These are phyloP conservation scores for Fraxinus quadrangulata DNA, from an alignment of 257 asterid species.

Conservation along the genomic window DNA sequence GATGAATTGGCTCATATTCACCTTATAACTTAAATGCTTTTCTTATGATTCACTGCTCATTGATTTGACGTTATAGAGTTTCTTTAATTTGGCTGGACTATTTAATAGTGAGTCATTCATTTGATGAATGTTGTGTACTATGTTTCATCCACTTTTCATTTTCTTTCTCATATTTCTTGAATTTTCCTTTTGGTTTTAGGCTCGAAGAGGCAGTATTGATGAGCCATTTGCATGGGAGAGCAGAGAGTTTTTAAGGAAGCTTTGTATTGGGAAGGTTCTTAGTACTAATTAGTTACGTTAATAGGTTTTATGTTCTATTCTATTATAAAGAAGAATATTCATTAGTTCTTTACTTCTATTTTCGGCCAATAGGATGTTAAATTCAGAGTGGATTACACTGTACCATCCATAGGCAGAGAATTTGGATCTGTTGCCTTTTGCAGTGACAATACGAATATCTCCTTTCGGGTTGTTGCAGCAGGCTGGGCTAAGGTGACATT, in stretches of 20 bases:
- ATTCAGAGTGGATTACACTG: slow-evolving; percentile 87
- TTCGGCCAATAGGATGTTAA: slow-evolving; percentile 66
- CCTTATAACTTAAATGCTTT: background rate
- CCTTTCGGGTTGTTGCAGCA: slow-evolving; percentile 72
- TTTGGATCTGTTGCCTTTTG: slow-evolving; percentile 81
- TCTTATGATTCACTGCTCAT: background rate
- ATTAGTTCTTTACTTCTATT: background rate
- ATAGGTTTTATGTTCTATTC: background rate
- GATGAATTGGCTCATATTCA: background rate
- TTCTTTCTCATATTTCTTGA: background rate
- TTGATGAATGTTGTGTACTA: background rate
- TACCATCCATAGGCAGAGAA: slow-evolving; percentile 82
- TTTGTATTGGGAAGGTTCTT: slow-evolving; percentile 85
- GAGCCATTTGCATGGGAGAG: slow-evolving; percentile 99
- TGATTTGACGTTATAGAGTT: background rate
- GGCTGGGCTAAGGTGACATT: slow-evolving; percentile 95
- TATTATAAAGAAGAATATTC: background rate
- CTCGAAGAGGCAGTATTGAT: slow-evolving; percentile 82
- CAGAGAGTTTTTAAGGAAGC: slow-evolving; percentile 85
- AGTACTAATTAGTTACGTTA: slow-evolving; percentile 11
- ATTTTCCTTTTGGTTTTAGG: slow-evolving; percentile 39
- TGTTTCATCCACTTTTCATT: background rate
- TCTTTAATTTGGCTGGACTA: background rate
- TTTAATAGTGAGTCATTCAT: background rate
- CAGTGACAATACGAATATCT: slow-evolving; percentile 59